A percentile compares a stretch with the other conserved stretches of the same genome.
phyloP scores from a whole-genome alignment of 352 stramenopile species.

The Peronospora tabacina region DNA sequence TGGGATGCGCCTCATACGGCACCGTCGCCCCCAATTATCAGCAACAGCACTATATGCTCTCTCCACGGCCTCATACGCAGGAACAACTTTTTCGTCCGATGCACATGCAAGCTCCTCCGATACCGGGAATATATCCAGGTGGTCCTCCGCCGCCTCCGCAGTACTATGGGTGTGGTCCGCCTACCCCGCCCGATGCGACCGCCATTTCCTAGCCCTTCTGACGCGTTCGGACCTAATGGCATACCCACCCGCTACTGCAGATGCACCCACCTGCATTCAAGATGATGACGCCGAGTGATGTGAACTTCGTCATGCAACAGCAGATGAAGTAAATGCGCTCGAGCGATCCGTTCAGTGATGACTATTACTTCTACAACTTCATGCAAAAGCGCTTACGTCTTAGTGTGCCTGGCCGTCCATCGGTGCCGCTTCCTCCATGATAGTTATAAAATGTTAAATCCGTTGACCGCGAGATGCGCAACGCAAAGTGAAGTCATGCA shows the following conservation, averaged over 20 bases:
- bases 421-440: slow-evolving; percentile 63
- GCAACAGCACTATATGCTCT: slow-evolving; percentile 24
- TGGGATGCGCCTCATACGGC: slow-evolving; percentile 27
- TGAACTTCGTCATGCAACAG: slow-evolving; percentile 81
- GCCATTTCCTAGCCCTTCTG: slow-evolving; percentile 21
- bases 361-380: slow-evolving; percentile 86
- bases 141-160: slow-evolving; percentile 20
- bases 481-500: slow-evolving; percentile 55
- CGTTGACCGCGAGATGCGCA: slow-evolving; percentile 53
- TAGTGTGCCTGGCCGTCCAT: slow-evolving; percentile 24
- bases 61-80: slow-evolving; percentile 30
- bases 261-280: slow-evolving; percentile 56
- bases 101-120: slow-evolving; percentile 34
- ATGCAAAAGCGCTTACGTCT: slow-evolving; percentile 61
- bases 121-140: slow-evolving; percentile 32
- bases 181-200: slow-evolving; percentile 23
- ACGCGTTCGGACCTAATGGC: slow-evolving; percentile 16
- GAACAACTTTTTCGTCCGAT: slow-evolving; percentile 22
- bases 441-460: slow-evolving; percentile 81
- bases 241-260: slow-evolving; percentile 22
- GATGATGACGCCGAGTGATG: slow-evolving; percentile 81
- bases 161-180: slow-evolving; percentile 19
- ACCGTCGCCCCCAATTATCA: slow-evolving; percentile 12
- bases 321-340: slow-evolving; percentile 80
- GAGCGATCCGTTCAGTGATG: slow-evolving; percentile 84